Evolutionary conservation across 768 basidiomycete species (phyloP), one percentile per base, ranked within the genome.

Genomic region (Cystobasidium tubakii): DNA sequence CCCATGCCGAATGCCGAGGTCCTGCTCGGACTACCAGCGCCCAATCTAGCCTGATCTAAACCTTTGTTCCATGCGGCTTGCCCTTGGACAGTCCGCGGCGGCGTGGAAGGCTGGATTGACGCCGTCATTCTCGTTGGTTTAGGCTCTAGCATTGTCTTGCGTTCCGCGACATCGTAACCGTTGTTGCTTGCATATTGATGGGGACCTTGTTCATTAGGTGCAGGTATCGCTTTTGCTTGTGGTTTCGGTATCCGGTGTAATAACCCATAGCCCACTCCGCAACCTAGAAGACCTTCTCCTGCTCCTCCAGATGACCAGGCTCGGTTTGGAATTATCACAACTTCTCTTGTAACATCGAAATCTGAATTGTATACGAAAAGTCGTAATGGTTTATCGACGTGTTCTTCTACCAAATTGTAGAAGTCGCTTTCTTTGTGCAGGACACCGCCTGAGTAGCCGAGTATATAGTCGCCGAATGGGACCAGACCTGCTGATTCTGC

Each of bases 321-420:
- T 29, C 69, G 64, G 65, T 77, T 60, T 33, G 55, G 57, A 54
- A 62, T 36, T 55, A 76, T 74, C 36, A 73, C 44, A 42, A 73
- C 62, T 27, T 73, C 75, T 1, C 60, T 71, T 34, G 84, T 91
- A 66, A 82, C 94, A 92, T 96, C 92, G 80, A 96, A 93, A 81
- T 97, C 95, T 76, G 91, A 88, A 17, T 93, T 96, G 82, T 98
- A 99, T 6, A 99, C 94, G 79, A 94, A 97, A 31, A 97, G 89
- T 29, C 92, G 85, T 31, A 98, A 81, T 10, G 95, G 92, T 81
- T 92, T 93, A 78, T 98, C 94, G 62, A 92, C 85, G 81, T 98
- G 92, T 91, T 96, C 63, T 62, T 75, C 75, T 25, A 75, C 66
- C 4, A 76, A 36, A 73, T 95, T 91, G 80, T 97, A 98, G 78